Conservation (phyloP, 768 basidiomycete species). For the Kwoniella newhampshirensis region DNA sequence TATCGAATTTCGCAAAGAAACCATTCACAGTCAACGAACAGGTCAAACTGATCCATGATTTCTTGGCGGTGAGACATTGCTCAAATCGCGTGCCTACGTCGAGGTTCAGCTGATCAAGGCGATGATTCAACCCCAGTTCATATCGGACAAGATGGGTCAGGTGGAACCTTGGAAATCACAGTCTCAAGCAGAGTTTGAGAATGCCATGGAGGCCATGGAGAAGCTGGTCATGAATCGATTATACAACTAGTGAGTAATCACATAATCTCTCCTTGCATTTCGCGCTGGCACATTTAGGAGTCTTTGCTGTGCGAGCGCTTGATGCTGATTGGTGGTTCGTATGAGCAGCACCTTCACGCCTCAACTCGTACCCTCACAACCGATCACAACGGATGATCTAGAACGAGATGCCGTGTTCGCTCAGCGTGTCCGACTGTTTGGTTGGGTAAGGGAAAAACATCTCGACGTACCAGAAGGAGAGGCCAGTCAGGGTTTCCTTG, state of each 20-base stretch:
- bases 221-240: slow-evolving; percentile 98
- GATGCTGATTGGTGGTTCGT: too few species aligned
- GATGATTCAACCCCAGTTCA: too few species aligned
- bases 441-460: slow-evolving; percentile 84
- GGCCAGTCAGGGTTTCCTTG: slow-evolving; percentile 69
- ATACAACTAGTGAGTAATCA: slow-evolving; percentile 78
- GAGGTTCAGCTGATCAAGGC: not conserved
- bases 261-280: too few species aligned
- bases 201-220: slow-evolving; percentile 98
- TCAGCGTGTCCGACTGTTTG: slow-evolving; percentile 86
- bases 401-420: slow-evolving; percentile 87
- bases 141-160: slow-evolving; percentile 72
- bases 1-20: slow-evolving; percentile 88
- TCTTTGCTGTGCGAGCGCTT: too few species aligned
- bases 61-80: slow-evolving; percentile 78
- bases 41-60: slow-evolving; percentile 92
- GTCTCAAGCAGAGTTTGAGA: slow-evolving; percentile 83
- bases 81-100: too few species aligned
- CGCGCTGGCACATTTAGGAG: too few species aligned
- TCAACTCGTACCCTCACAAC: slow-evolving; percentile 68
- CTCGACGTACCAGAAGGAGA: slow-evolving; percentile 76
- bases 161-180: slow-evolving; percentile 67
- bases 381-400: slow-evolving; percentile 89
- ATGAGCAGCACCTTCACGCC: slow-evolving; percentile 82
- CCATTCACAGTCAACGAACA: slow-evolving; percentile 91